Evolutionary conservation across 257 asterid genomes (phyloP), one percentile per base, ranked within the genome.

Genomic region (Solanum dulcamara): DNA sequence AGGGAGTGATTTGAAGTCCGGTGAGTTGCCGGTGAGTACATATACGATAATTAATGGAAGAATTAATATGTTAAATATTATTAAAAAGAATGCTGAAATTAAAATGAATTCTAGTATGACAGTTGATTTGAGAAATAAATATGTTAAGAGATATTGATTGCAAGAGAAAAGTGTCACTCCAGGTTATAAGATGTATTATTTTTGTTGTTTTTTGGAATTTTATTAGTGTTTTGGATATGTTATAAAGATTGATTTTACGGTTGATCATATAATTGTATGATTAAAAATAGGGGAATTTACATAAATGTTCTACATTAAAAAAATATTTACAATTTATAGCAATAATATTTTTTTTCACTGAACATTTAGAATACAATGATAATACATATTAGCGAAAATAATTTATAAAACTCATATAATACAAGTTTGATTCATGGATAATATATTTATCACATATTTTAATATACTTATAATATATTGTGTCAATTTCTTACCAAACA

Each of bases 51-150:
- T 93, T 0, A 68, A 67, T 14, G 97, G 97, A 42, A 85, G 87
- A 85, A 90, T 93, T 84, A 90, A 83, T 88, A 90, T 90, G 26
- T 81, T 87, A 26, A 59, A 77, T 11, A 72, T 68, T 5, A 51
- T 88, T 6, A 93, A 88, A 84, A 93, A 89, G 57, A 37, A 12
- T 35, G 71, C 88, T 7, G 84, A 74, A 13, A 85, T 93, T 32
- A 85, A 53, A 44, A 24, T 90, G 89, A 92, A 91, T 84, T 93
- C 95, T 70, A 88, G 87, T 1, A 91, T 93, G 90, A 85, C 62
- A 20, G 53, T 93, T 81, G 89, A 87, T 81, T 1, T 88, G 11
- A 59, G 40, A 46, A 92, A 87, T 67, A 79, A 64, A 30, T 80
- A 22, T 1, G 83, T 91, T 40, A 74, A 74, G 77, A 81, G 91